Percentiles rank a stretch among this genome's conserved stretches.
Evolutionary conservation across 176 grass and related monocot species (phyloP).

Genomic region (Stipa capillata): DNA sequence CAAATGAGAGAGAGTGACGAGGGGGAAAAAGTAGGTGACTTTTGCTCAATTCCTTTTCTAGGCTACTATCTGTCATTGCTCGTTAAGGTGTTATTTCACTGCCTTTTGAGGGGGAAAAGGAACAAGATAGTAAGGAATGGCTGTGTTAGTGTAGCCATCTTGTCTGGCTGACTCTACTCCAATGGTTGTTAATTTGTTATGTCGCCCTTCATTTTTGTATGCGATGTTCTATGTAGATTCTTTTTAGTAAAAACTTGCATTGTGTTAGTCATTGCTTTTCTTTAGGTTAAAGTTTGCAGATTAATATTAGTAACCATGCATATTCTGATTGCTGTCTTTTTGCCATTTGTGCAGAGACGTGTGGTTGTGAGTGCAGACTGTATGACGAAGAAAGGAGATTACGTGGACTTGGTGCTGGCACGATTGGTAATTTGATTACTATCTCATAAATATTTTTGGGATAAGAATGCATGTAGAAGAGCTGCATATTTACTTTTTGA

Average conservation of each 20-base stretch:
- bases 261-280: not conserved
- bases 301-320: not conserved
- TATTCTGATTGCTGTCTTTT: not conserved
- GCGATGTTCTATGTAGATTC: not conserved
- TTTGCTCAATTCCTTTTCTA: not conserved
- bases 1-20: not conserved
- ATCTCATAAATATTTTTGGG: not conserved
- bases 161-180: not conserved
- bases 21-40: not conserved
- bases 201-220: not conserved
- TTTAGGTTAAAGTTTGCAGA: not conserved
- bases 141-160: not conserved
- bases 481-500: not conserved
- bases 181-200: not conserved
- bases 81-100: not conserved
- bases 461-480: not conserved
- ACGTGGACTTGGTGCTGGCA: slow-evolving; percentile 39
- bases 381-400: slow-evolving; percentile 54
- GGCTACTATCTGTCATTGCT: not conserved
- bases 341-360: slow-evolving; percentile 35
- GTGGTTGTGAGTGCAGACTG: slow-evolving; percentile 31
- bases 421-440: slow-evolving; percentile 35
- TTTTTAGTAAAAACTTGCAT: not conserved
- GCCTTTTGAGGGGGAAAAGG: not conserved
- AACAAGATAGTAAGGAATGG: not conserved